A percentile compares a stretch with the other conserved stretches of the same genome.
Evolutionary conservation across 192 early-diverging fungal genomes (phyloP).

Genomic region (Coemansia sp.): DNA sequence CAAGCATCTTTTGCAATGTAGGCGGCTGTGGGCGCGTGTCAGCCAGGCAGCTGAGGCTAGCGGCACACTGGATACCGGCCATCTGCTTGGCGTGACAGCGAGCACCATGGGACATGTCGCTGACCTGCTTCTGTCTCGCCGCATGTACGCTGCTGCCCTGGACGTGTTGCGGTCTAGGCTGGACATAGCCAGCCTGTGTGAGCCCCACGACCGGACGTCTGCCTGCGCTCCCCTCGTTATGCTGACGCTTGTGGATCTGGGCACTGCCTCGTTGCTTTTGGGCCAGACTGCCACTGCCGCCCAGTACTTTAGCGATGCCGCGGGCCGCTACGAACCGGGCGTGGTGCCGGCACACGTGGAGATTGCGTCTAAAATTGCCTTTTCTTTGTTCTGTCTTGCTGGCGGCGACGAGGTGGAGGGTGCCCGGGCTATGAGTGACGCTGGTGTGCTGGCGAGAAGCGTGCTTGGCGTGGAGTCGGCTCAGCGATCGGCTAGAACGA

Average conservation of each 20-base stretch:
- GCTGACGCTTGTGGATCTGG: constrained; percentile 33
- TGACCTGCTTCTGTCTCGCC: constrained; percentile 38
- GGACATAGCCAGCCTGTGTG: constrained; percentile 7
- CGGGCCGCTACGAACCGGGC: constrained; percentile 25
- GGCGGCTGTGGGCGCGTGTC: constrained; percentile 17
- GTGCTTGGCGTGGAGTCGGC: constrained; percentile 6
- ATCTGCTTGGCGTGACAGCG: constrained; percentile 18
- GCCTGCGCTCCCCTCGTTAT: constrained; percentile 21
- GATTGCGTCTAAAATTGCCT: constrained; percentile 21
- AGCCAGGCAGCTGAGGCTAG: neutral
- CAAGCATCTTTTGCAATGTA: constrained; percentile 4
- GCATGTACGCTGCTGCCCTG: constrained; percentile 16
- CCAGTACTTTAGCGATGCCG: constrained; percentile 17
- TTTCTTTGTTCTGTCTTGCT: constrained; percentile 25
- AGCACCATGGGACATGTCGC: constrained; percentile 10
- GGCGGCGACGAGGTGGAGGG: constrained; percentile 18
- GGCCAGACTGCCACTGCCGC: constrained; percentile 14
- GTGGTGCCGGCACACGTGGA: constrained; percentile 34
- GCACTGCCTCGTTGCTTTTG: constrained; percentile 13
- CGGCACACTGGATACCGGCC: constrained; percentile 9
- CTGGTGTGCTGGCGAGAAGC: constrained; percentile 10
- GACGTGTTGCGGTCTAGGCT: constrained; percentile 9
- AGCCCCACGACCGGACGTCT: constrained; percentile 6
- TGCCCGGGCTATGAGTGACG: constrained; percentile 12
- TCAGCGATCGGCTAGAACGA: neutral